Conservation (phyloP, 345 rosid genomes). For the Aegle marmelos region DNA sequence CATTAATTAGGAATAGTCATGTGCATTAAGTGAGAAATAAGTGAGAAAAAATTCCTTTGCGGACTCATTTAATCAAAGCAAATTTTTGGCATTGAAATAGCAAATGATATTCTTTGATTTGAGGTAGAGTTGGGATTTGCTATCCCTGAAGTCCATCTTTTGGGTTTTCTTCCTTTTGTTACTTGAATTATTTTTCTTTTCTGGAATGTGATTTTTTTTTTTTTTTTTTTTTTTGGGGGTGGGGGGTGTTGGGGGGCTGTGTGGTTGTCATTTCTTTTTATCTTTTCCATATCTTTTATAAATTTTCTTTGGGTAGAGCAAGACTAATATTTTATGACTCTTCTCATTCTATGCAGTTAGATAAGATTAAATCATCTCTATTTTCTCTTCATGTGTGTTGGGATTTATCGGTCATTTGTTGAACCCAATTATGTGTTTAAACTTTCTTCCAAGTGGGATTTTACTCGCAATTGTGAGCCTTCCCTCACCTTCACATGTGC, state of each 20-base stretch:
- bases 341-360: not conserved
- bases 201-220: not conserved
- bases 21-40: not conserved
- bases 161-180: not conserved
- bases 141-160: not conserved
- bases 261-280: not conserved
- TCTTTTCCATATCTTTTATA: not conserved
- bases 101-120: not conserved
- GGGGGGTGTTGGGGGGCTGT: too few relatives aligned
- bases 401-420: not conserved
- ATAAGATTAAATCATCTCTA: not conserved
- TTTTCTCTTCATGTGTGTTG: not conserved
- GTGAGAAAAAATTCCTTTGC: not conserved
- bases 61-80: not conserved
- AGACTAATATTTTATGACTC: not conserved
- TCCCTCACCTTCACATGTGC: not conserved
- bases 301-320: not conserved
- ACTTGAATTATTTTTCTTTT: not conserved
- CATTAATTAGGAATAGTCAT: not conserved
- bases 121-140: not conserved
- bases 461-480: not conserved
- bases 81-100: not conserved
- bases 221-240: too few relatives aligned
- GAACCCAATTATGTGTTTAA: not conserved
- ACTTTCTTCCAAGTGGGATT: not conserved